Conservation (phyloP, 2,329 filamentous ascomycete species). For the Purpureocillium lavendulum region DNA sequence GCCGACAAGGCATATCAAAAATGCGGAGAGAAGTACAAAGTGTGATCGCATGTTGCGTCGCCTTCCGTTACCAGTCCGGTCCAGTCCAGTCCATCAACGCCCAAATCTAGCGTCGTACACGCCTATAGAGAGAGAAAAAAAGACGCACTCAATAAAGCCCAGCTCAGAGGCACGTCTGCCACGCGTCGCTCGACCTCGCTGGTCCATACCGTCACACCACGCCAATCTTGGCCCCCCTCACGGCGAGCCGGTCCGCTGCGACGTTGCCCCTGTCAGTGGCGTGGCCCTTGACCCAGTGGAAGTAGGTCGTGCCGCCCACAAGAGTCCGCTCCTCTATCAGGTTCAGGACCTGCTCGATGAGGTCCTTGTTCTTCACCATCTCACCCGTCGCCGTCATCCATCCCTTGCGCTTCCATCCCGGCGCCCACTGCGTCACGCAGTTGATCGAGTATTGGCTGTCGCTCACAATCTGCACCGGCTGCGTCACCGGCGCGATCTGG, state of each 20-base stretch:
- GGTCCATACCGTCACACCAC: background rate
- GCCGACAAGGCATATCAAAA: too few relatives aligned
- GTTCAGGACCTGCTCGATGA: slow-evolving; percentile 64
- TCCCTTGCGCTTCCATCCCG: slow-evolving; percentile 63
- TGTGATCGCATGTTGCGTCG: too few relatives aligned
- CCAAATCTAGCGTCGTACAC: too few relatives aligned
- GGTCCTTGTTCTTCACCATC: slow-evolving; percentile 76
- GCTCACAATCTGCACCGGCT: slow-evolving; percentile 69
- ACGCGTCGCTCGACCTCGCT: too few relatives aligned
- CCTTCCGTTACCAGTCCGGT: too few relatives aligned
- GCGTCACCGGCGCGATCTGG: slow-evolving; percentile 59
- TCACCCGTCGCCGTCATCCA: slow-evolving; percentile 70
- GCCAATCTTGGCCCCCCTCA: slow-evolving; percentile 30
- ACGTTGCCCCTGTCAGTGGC: slow-evolving; percentile 63
- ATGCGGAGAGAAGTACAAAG: too few relatives aligned
- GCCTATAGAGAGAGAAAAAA: too few relatives aligned
- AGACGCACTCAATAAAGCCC: too few relatives aligned
- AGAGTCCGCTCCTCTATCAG: slow-evolving; percentile 62
- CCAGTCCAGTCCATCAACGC: too few relatives aligned
- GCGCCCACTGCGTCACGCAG: slow-evolving; percentile 78
- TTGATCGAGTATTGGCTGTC: slow-evolving; percentile 89
- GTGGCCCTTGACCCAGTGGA: slow-evolving; percentile 90
- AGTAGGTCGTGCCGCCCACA: slow-evolving; percentile 54
- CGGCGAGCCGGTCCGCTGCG: slow-evolving; percentile 72
- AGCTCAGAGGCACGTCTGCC: too few relatives aligned